Evolutionary conservation across 176 grass and related monocot species (phyloP).

Genomic region (Urochloa ruziziensis): DNA sequence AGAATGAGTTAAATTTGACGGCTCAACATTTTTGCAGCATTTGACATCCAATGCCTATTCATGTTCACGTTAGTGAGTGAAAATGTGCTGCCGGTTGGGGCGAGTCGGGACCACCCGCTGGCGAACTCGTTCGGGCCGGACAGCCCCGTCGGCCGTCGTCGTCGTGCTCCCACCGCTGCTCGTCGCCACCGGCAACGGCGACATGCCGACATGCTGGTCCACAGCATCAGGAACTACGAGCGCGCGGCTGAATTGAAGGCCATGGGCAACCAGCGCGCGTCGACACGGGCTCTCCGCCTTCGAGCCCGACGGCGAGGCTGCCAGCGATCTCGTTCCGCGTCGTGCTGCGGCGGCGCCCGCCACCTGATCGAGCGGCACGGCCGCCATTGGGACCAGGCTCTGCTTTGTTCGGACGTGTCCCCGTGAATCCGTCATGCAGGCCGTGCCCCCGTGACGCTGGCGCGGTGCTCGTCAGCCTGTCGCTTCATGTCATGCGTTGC

Average conservation of each 20-base stretch:
- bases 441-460: not conserved
- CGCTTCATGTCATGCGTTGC: not conserved
- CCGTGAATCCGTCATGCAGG: too few relatives aligned
- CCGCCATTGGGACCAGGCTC: not conserved
- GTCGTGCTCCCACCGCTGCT: slow-evolving; percentile 43
- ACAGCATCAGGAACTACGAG: slow-evolving; percentile 60
- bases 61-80: too few relatives aligned
- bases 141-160: slow-evolving; percentile 19
- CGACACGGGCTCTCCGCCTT: slow-evolving; percentile 61
- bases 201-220: slow-evolving; percentile 64
- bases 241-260: slow-evolving; percentile 41
- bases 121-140: slow-evolving; percentile 63
- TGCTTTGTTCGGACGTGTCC: not conserved
- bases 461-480: not conserved
- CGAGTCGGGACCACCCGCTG: slow-evolving; percentile 50
- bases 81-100: slow-evolving; percentile 56
- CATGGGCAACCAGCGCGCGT: slow-evolving; percentile 29
- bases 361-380: too few relatives aligned
- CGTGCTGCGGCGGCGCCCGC: slow-evolving; percentile 27
- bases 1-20: too few relatives aligned
- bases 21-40: too few relatives aligned
- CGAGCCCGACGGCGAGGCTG: slow-evolving; percentile 41
- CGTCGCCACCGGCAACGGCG: slow-evolving; percentile 39
- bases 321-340: slow-evolving; percentile 41
- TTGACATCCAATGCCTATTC: too few relatives aligned